Evolutionary conservation across 2,329 filamentous ascomycete species (phyloP), one percentile per base, ranked within the genome.

Genomic region (Colletotrichum sp.): DNA sequence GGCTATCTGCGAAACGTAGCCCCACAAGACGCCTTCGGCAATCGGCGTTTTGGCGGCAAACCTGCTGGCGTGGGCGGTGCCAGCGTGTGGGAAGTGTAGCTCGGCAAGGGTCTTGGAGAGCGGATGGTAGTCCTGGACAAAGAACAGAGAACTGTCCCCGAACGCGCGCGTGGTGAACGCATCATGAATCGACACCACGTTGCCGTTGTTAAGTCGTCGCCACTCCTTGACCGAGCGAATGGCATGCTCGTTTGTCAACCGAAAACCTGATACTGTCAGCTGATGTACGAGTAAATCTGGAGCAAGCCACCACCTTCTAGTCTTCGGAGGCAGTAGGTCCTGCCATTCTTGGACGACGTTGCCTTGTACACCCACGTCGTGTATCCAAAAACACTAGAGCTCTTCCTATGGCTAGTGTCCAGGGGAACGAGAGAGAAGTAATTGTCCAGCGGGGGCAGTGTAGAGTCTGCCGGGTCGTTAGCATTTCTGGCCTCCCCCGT

Each of bases 291-390:
- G 24, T 1, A 21, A 24, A 26, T 16, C 28, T 32, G 16, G 28
- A 38, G 32, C 56, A 13, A 52, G 32, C 48, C 72, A 82, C 69
- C 83, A 92, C 92, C 94, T 89, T 98, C 96, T 26, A 99, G 90
- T 76, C 97, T 91, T 77, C 97, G 91, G 62, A 99, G 87, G 73
- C 94, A 95, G 84, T 98, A 98, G n/a, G 93, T 92, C 78, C 94
- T 93, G 13, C 96, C 97, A 79, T 96, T 96, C 82, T 97, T 97
- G 83, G 91, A 93, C 8, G 95, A 98, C 28, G 94, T 93, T 10
- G 96, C 96, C 86, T 98, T 98, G 87, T 98, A 99, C 1, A 98
- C 92, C 95, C 96, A 98, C 79, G 94, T 98, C 7, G 94, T 92
- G 81, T 95, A 98, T 32, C 96, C 95, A 84, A 98, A 98, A 18